These are phyloP conservation scores for Saccharomyces kudriavzevii DNA, from an alignment of 805 yeast species.

Conservation along the genomic window DNA sequence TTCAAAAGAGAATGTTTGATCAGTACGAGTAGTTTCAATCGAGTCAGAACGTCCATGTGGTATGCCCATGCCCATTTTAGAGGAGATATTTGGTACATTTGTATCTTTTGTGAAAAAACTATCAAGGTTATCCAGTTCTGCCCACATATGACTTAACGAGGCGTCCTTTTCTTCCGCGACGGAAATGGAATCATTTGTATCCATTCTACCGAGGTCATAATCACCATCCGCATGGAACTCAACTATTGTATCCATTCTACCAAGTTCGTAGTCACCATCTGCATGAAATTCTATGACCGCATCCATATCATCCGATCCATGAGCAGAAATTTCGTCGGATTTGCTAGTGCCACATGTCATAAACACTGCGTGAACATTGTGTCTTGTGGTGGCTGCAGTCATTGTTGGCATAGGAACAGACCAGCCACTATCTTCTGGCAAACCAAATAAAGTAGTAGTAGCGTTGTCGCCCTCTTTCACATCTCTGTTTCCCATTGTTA, in stretches of 20 bases:
- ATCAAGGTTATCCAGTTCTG: constrained; percentile 81
- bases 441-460: constrained; percentile 85
- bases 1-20: constrained; percentile 46
- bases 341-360: constrained; percentile 56
- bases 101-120: constrained; percentile 73
- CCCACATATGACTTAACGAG: constrained; percentile 84
- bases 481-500: constrained; percentile 79
- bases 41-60: constrained; percentile 39
- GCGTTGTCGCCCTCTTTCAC: constrained; percentile 74
- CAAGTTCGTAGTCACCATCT: constrained; percentile 25
- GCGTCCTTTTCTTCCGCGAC: constrained; percentile 58
- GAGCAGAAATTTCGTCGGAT: constrained; percentile 11
- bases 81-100: constrained; percentile 4
- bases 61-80: constrained; percentile 6
- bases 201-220: constrained; percentile 22
- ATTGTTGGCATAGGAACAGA: constrained; percentile 92
- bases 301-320: constrained; percentile 16
- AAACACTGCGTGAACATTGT: constrained; percentile 92
- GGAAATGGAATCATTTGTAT: constrained; percentile 22
- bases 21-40: constrained; percentile 51
- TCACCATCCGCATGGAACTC: constrained; percentile 31
- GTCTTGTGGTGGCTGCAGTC: constrained; percentile 79
- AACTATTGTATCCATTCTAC: constrained; percentile 24
- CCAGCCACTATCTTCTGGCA: constrained; percentile 92
- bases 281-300: constrained; percentile 30